These are phyloP conservation scores for Fusarium sp. DNA, from an alignment of 2,329 filamentous ascomycete genomes.

Conservation along the genomic window DNA sequence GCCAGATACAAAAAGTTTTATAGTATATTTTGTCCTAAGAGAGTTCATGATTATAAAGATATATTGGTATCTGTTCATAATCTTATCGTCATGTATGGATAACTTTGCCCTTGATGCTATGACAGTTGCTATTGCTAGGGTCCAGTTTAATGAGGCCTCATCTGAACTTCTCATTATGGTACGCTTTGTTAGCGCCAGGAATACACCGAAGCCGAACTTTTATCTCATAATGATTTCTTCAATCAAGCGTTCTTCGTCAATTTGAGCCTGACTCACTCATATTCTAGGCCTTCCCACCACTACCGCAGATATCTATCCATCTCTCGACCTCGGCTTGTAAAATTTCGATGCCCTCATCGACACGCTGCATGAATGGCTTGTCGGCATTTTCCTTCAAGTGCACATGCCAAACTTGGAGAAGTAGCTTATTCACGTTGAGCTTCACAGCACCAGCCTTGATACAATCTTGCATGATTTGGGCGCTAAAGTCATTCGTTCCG, in stretches of 20 bases:
- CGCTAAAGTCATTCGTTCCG: conserved; percentile 69
- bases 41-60: no score
- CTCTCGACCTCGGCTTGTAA: conserved; percentile 36
- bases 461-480: conserved; percentile 65
- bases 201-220: no score
- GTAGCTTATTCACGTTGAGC: conserved; percentile 70
- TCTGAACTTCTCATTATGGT: no score
- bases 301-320: conserved; percentile 41
- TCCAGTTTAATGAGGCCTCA: no score
- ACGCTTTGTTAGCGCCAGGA: no score
- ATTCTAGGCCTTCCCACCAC: conserved; percentile 29
- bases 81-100: no score
- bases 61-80: no score
- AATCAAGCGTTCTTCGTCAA: neutral
- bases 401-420: conserved; percentile 55
- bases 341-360: conserved; percentile 33
- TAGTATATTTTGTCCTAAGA: no score
- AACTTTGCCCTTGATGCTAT: no score
- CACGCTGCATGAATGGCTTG: conserved; percentile 17
- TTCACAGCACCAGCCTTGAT: conserved; percentile 68
- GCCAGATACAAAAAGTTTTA: no score
- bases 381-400: conserved; percentile 16
- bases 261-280: neutral
- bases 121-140: no score
- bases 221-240: neutral